Conservation (phyloP, 2,329 filamentous ascomycete genomes). For the Stachybotrys chlorohalonatus region DNA sequence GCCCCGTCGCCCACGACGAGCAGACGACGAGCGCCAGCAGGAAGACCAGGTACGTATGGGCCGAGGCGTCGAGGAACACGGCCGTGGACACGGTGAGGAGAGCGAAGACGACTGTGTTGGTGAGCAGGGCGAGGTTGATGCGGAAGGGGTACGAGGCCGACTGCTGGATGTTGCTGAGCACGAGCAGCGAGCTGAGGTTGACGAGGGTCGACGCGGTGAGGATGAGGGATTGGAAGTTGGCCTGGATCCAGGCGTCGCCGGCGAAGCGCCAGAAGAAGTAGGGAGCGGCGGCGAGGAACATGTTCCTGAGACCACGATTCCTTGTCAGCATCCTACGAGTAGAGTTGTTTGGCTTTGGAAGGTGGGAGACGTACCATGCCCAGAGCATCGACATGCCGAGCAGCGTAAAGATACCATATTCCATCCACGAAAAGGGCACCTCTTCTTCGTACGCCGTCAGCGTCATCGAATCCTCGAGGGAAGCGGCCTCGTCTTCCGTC, state of each 20-base stretch:
- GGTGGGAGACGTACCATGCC: constrained; percentile 65
- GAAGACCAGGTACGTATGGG: constrained; percentile 67
- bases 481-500: constrained; percentile 15
- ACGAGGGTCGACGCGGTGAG: constrained; percentile 78
- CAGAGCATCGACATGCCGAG: constrained; percentile 92
- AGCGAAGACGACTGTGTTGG: constrained; percentile 70
- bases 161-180: constrained; percentile 72
- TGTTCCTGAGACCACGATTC: constrained; percentile 57
- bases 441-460: constrained; percentile 25
- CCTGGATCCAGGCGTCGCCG: constrained; percentile 58
- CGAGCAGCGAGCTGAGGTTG: constrained; percentile 66
- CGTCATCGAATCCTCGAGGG: constrained; percentile 14
- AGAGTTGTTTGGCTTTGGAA: background rate
- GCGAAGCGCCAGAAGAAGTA: constrained; percentile 84
- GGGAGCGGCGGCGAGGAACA: constrained; percentile 91
- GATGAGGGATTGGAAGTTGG: constrained; percentile 85
- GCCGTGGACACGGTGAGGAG: constrained; percentile 75
- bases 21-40: constrained; percentile 71
- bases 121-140: constrained; percentile 65
- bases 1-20: constrained; percentile 71
- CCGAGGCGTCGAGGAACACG: constrained; percentile 51
- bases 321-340: constrained; percentile 3
- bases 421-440: constrained; percentile 68
- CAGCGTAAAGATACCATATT: constrained; percentile 78
- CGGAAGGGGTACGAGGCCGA: constrained; percentile 81